Evolutionary conservation across 2,329 filamentous ascomycete species (phyloP), one percentile per base, ranked within the genome.

Genomic region (Fusarium concolor): DNA sequence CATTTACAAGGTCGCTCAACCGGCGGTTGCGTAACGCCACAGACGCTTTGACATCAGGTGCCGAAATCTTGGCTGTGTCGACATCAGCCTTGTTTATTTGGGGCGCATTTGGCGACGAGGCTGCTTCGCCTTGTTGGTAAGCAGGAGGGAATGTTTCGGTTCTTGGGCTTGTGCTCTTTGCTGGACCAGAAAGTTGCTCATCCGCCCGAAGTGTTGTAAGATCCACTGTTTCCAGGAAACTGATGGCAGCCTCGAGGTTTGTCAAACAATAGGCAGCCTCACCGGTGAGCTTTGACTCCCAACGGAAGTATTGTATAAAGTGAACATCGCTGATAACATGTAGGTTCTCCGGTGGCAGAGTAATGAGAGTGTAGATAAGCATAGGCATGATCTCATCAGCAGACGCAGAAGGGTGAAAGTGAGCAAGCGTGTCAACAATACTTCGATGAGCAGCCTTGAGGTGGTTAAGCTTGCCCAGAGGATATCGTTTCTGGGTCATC

Each of bases 371-470:
- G 81, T 97, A 99, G 65, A 99, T 99, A 66, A 99, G 86, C 78
- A 97, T 97, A 1, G 96, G 96, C 77, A 99, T 89, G 55, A 99
- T 96, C 79, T 98, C 96, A 76, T 99, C 96, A 4, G 96, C 96
- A 2, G 96, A 98, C 1, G 96, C 97, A 1, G 94, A 89, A 18
- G 87, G 88, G 65, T 89, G 88, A 62, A 90, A 89, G 71, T 88
- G 84, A 6, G 87, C 85, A 47, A 90, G 78, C 2, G 94, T 94
- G 77, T 98, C 95, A 47, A 99, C 96, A 67, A 99, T 98, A 68
- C 90, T 91, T 81, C 96, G 96, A 79, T 98, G 96, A 5, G 93
- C 92, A 38, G 90, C 89, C 69, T 94, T 97, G 56, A 99, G 85
- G 74, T 94, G 90, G 74, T 94, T 92, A 41, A 98, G 86, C 80